phyloP scores from a whole-genome alignment of 163 green algal species.

The Scenedesmus sp. region DNA sequence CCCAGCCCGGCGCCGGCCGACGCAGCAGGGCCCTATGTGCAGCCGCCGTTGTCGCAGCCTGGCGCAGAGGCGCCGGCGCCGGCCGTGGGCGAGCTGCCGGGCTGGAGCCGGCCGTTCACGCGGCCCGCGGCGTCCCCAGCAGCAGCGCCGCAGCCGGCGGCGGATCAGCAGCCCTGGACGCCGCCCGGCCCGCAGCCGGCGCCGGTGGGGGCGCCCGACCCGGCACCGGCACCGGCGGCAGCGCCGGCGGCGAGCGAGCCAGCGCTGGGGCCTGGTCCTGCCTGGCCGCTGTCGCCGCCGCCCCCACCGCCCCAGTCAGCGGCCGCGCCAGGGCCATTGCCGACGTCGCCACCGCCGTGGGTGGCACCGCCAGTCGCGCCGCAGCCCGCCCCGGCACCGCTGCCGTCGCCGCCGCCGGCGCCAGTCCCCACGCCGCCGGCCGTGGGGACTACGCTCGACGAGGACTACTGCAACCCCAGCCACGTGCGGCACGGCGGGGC shows the following conservation, averaged over 20 bases:
- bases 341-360: neutral
- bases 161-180: neutral
- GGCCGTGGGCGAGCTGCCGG: too few relatives aligned
- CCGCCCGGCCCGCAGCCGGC: too few relatives aligned
- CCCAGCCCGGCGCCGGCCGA: too few relatives aligned
- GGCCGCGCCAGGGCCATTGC: neutral
- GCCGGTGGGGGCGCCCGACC: too few relatives aligned
- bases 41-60: too few relatives aligned
- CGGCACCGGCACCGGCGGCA: too few relatives aligned
- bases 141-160: neutral
- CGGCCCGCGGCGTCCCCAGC: too few relatives aligned
- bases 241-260: too few relatives aligned
- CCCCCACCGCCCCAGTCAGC: neutral
- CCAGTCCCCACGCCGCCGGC: neutral
- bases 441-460: neutral
- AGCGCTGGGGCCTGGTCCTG: too few relatives aligned
- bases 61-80: too few relatives aligned
- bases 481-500: neutral
- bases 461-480: conserved; percentile 16
- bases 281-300: neutral
- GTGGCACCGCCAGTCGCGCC: neutral
- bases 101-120: too few relatives aligned
- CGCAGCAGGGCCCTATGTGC: too few relatives aligned
- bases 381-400: neutral
- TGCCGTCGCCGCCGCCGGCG: neutral